Base-by-base conservation (phyloP, 2,329 filamentous ascomycete species). In the Aspergillus nomiae region DNA sequence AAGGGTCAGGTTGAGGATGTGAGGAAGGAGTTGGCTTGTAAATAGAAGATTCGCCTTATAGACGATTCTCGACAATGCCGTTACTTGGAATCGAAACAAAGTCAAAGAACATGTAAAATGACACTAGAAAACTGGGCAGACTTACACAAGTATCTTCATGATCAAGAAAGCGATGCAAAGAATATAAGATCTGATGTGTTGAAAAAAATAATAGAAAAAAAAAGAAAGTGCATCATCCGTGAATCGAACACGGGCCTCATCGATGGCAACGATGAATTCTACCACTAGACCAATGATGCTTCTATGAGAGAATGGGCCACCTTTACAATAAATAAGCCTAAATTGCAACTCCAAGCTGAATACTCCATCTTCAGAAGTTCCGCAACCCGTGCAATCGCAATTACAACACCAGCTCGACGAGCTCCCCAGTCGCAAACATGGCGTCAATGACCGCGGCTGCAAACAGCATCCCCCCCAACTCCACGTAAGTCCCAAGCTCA, bases 201-300 rank as follows among this genome's bases (percentile, higher is more conserved):
- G 0, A 30, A 45, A 65, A 45, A 57, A 56, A 26, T 50, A 63
- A 69, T 68, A 65, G 64, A 61, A 67, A 65, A 65, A 61, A 67
- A 71, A 70, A 56, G 59, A 21, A 10, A 59, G 19, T 79, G 77
- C 77, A 79, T 78, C 77, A 77, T 78, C 77, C 77, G 77, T 77
- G 77, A 79, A 79, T 79, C 77, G 77, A 79, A 79, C 77, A 77
- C 77, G 77, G 77, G 77, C 76, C 77, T 79, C 77, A 72, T 80
- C 77, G 77, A 80, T 78, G 76, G 76, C 76, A 78, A 78, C 76
- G 76, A 78, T 71, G 76, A 78, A 78, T 78, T 78, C 76, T 78
- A 78, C 76, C 76, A 78, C 76, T 78, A 78, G 76, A 78, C 76
- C 76, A 78, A 78, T 76, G 74, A 77, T 78, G 76, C 76, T 71